A percentile compares a stretch with the other conserved stretches of the same genome.
These are phyloP conservation scores for Oenanthe sinensis DNA, from an alignment of 129 eudicot genomes.

Conservation along the genomic window DNA sequence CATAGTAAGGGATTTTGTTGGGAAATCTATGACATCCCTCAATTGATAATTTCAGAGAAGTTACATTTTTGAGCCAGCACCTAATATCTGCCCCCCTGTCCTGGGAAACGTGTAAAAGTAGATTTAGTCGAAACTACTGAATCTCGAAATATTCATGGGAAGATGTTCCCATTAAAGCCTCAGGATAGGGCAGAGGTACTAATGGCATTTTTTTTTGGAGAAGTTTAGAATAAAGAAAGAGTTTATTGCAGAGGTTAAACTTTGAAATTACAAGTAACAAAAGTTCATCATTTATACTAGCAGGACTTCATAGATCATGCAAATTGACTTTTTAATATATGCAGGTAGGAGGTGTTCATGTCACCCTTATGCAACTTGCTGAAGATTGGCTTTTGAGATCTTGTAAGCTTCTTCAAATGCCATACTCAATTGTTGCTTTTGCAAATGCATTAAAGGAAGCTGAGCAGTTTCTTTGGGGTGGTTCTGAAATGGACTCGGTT, in stretches of 20 bases:
- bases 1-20: not conserved
- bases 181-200: not conserved
- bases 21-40: not conserved
- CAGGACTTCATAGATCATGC: not conserved
- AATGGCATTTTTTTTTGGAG: not conserved
- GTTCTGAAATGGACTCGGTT: slow-evolving; percentile 93
- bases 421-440: slow-evolving; percentile 57
- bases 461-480: slow-evolving; percentile 95
- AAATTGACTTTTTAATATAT: slow-evolving; percentile 12
- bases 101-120: not conserved
- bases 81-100: not conserved
- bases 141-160: not conserved
- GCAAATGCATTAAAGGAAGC: slow-evolving; percentile 64
- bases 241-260: not conserved
- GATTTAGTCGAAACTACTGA: not conserved
- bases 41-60: not conserved
- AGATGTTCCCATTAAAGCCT: not conserved
- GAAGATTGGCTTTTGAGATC: slow-evolving; percentile 81
- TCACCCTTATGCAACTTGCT: slow-evolving; percentile 70
- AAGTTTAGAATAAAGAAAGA: not conserved
- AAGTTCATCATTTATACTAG: not conserved
- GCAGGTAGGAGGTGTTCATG: slow-evolving; percentile 65
- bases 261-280: not conserved
- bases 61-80: not conserved
- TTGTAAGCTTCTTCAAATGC: slow-evolving; percentile 64